Base-by-base conservation (phyloP, 106 monocot species). In the Dioscorea zingiberensis region DNA sequence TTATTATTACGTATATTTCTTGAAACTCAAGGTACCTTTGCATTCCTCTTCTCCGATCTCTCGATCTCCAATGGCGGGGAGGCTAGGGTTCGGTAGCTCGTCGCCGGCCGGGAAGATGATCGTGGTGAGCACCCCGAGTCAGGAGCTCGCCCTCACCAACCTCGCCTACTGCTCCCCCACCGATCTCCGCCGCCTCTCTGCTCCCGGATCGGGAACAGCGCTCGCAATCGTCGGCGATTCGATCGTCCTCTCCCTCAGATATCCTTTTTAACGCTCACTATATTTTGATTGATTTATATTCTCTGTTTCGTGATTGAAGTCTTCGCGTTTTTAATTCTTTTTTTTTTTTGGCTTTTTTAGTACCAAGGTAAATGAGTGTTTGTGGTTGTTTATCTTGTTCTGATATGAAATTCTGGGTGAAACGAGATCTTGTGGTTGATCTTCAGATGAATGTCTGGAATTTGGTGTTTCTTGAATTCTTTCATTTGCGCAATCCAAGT, bases 131-230 rank as follows among this genome's bases (percentile, higher is more conserved):
- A 81, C 80, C 65, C 97, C 87, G 53, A 79, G 22, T 66, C 85
- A 92, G 65, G 97, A 92, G 23, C 84, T 98, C 44, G 92, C 84
- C 19, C 81, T 88, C 53, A 89, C 92, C 69, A 98, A 98, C 78
- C 69, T 64, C 68, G 88, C 84, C 48, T 98, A 86, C 76, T 81
- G 85, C 79, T 84, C 97, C 17, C 11, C 59, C 55, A 47, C 48
- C 67, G 97, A 98, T 55, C 64, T 88, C 65, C 55, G 65, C 16
- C 59, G 67, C 51, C 73, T 98, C 65, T 44, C 81, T 16, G 12
- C 61, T 64, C 69, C 74, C 48, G 82, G 83, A 78, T 80, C 82
- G 23, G 75, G n/a, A 9, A 27, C 2, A 16, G 63, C 58, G 48
- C 64, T 59, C 28, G 80, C 62, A 1, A 23, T 81, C 21, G 70